These are phyloP conservation scores for Primulina huaijiensis DNA, from an alignment of 257 asterid genomes.

Conservation along the genomic window DNA sequence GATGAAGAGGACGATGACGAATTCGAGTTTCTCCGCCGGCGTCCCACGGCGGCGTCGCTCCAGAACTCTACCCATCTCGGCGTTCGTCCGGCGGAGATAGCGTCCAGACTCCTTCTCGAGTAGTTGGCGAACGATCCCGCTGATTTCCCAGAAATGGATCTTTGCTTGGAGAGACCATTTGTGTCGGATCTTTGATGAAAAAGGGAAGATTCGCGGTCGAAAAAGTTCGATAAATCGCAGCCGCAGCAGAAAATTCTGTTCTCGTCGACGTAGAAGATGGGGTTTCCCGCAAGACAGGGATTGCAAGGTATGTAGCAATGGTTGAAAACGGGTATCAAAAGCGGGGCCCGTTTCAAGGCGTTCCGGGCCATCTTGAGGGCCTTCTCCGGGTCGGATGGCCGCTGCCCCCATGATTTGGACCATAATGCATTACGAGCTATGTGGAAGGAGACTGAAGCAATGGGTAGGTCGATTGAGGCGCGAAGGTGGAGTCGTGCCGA, in stretches of 20 bases:
- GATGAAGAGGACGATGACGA: conserved; percentile 66
- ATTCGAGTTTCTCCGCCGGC: background rate
- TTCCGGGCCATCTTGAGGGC: conserved; percentile 74
- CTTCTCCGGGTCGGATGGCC: conserved; percentile 67
- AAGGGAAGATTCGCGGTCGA: conserved; percentile 68
- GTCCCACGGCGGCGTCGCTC: background rate
- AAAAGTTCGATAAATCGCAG: conserved; percentile 74
- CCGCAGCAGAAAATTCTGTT: conserved; percentile 82
- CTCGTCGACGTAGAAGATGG: conserved; percentile 85
- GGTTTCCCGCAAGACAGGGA: conserved; percentile 86
- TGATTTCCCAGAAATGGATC: conserved; percentile 31
- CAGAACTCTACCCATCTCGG: conserved; percentile 9
- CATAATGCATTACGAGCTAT: conserved; percentile 78
- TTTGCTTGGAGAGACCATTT: conserved; percentile 38
- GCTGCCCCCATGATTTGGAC: conserved; percentile 88
- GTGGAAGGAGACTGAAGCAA: conserved; percentile 82
- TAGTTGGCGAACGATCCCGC: background rate
- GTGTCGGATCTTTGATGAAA: conserved; percentile 36
- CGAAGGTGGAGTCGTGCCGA: conserved; percentile 78
- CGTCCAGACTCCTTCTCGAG: background rate
- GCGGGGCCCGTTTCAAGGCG: conserved; percentile 81
- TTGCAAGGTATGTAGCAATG: conserved; percentile 84
- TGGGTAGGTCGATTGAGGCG: conserved; percentile 74
- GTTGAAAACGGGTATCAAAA: conserved; percentile 75
- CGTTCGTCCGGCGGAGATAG: background rate